Evolutionary conservation across 768 basidiomycete species (phyloP).

Genomic region (Thelephora ganbajun): DNA sequence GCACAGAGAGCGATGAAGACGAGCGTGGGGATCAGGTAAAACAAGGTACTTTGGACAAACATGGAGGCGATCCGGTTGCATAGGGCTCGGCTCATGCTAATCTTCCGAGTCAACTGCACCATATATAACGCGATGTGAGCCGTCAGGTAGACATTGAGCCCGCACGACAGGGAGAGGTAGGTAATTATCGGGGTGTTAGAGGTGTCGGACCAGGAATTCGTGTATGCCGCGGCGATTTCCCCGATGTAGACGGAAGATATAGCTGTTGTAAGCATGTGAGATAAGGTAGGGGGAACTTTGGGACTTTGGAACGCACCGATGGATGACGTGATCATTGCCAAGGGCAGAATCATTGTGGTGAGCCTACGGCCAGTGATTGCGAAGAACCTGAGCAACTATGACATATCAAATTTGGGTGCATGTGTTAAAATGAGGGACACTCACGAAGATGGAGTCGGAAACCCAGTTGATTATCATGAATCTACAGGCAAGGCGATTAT

Average conservation of each 20-base stretch:
- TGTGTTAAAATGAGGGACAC: background rate
- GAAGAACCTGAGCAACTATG: background rate
- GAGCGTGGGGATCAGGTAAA: background rate
- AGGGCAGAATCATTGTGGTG: too few species aligned
- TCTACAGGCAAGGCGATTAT: too few species aligned
- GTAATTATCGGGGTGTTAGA: background rate
- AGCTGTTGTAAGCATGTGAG: background rate
- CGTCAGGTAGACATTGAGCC: background rate
- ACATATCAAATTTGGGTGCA: background rate
- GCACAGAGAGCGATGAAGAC: background rate
- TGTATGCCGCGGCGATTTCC: background rate
- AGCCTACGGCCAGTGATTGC: background rate
- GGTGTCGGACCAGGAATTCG: background rate
- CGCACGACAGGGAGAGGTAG: background rate
- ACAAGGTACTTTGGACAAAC: background rate
- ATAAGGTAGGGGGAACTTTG: background rate
- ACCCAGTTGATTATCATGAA: background rate
- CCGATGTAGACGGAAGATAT: background rate
- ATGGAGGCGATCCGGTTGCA: background rate
- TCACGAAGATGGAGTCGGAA: background rate
- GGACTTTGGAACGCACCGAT: background rate
- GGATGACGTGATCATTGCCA: background rate
- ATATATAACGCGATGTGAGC: background rate
- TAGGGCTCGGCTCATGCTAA: background rate
- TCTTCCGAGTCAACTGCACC: background rate